These are phyloP conservation scores for Cercospora sp. DNA, from an alignment of 2,329 filamentous ascomycete genomes.

Conservation along the genomic window DNA sequence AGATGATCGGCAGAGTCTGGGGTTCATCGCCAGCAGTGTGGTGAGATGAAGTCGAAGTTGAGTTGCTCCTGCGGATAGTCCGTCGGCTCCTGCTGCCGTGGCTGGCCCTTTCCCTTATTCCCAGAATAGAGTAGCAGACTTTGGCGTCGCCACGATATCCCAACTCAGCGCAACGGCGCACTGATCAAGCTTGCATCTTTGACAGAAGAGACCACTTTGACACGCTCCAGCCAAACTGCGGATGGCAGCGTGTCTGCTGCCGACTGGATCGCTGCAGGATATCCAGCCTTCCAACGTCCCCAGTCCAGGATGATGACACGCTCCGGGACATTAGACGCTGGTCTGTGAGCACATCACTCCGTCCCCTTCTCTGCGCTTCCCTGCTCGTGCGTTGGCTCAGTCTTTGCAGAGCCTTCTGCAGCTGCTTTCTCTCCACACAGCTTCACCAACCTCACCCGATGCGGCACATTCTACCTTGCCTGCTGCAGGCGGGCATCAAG, in stretches of 20 bases:
- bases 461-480: neutral
- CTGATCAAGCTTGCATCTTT: neutral
- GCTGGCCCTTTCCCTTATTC: neutral
- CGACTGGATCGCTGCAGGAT: neutral
- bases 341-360: neutral
- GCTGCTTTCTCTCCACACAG: neutral
- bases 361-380: neutral
- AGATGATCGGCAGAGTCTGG: neutral
- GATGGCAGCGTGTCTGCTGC: neutral
- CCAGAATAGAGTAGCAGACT: neutral
- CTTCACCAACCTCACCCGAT: neutral
- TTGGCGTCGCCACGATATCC: neutral
- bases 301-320: constrained; percentile 1
- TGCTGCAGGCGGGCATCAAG: neutral
- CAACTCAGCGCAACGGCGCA: neutral
- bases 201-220: neutral
- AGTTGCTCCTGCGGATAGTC: neutral
- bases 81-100: neutral
- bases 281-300: neutral
- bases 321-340: neutral
- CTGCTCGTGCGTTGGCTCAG: neutral
- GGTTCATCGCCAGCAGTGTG: neutral
- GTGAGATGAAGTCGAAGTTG: constrained; percentile 3
- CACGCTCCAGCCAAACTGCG: neutral
- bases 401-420: neutral